Conservation (phyloP, 805 yeast genomes). For the Barnettozyma botsteinii region DNA sequence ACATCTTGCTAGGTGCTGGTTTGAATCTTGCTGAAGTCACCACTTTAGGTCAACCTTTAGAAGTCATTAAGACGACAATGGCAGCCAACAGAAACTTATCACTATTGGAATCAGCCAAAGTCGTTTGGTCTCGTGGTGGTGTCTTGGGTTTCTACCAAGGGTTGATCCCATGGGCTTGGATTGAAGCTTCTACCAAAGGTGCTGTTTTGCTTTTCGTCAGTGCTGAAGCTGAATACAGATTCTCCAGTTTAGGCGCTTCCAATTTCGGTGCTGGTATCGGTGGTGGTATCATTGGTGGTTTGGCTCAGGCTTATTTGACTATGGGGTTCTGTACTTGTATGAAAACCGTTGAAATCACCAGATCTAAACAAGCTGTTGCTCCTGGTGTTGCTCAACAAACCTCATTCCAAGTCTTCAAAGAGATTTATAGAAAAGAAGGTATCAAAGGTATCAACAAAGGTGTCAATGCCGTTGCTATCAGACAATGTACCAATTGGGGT, state of each 20-base stretch:
- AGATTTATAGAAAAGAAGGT: slow-evolving; percentile 81
- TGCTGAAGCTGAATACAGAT: slow-evolving; percentile 82
- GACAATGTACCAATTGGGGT: slow-evolving; percentile 99
- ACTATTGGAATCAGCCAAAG: slow-evolving; percentile 58
- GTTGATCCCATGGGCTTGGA: slow-evolving; percentile 99
- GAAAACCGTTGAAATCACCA: slow-evolving; percentile 97
- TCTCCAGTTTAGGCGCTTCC: slow-evolving; percentile 55
- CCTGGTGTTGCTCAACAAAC: slow-evolving; percentile 68
- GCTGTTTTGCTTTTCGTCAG: slow-evolving; percentile 91
- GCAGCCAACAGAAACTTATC: slow-evolving; percentile 85
- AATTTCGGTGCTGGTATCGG: slow-evolving; percentile 84
- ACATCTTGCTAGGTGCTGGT: slow-evolving; percentile 90
- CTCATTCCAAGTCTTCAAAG: slow-evolving; percentile 80
- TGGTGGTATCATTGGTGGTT: slow-evolving; percentile 95
- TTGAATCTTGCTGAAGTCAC: slow-evolving; percentile 90
- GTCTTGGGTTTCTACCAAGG: slow-evolving; percentile 92
- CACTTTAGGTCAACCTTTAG: slow-evolving; percentile 94
- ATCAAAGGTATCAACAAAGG: slow-evolving; percentile 94
- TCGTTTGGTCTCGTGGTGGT: slow-evolving; percentile 94
- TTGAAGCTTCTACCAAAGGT: slow-evolving; percentile 98
- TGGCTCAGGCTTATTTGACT: slow-evolving; percentile 92
- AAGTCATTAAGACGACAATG: slow-evolving; percentile 95
- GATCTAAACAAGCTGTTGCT: slow-evolving; percentile 66
- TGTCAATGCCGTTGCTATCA: slow-evolving; percentile 97
- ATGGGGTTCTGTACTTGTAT: slow-evolving; percentile 99